Percentiles rank a stretch among this genome's conserved stretches.
These are phyloP conservation scores for Sporobolomyces phaffii DNA, from an alignment of 768 basidiomycete genomes.

Conservation along the genomic window DNA sequence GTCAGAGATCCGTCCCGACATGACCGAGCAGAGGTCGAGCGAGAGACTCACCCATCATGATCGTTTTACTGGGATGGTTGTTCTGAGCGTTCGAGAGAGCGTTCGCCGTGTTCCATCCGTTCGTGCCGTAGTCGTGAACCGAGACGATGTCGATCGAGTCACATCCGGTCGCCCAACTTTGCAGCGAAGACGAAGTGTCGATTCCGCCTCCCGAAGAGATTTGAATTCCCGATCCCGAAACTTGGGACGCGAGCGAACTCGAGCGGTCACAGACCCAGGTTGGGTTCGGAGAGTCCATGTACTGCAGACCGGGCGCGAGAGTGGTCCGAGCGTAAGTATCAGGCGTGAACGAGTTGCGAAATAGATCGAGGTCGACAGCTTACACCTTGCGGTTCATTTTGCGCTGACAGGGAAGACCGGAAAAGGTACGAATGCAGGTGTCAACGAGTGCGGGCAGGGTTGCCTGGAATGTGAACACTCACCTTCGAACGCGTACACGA, in stretches of 20 bases:
- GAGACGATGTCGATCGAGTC: constrained; percentile 40
- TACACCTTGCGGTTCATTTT: constrained; percentile 42
- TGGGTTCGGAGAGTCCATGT: constrained; percentile 37
- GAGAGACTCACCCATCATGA: constrained; percentile 35
- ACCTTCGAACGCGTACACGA: constrained; percentile 40
- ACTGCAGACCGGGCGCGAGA: constrained; percentile 11
- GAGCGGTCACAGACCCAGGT: constrained; percentile 43
- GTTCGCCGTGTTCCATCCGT: constrained; percentile 13
- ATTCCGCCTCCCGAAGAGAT: constrained; percentile 43
- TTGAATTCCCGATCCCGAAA: constrained; percentile 34
- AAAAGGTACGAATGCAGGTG: too few relatives aligned
- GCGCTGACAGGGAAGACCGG: too few relatives aligned
- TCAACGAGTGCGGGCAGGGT: too few relatives aligned
- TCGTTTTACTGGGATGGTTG: constrained; percentile 27
- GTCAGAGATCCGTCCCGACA: not conserved
- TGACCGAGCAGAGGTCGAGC: not conserved
- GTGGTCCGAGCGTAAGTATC: not conserved
- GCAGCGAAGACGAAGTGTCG: constrained; percentile 32
- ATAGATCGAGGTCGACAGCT: not conserved
- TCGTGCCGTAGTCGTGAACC: constrained; percentile 44
- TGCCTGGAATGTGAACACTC: not conserved
- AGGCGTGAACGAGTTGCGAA: not conserved
- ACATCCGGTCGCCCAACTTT: constrained; percentile 41
- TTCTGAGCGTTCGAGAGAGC: constrained; percentile 29
- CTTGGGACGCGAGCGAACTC: constrained; percentile 27